Base-by-base conservation (phyloP, 441 rosid species). In the Theobroma grandiflorum region DNA sequence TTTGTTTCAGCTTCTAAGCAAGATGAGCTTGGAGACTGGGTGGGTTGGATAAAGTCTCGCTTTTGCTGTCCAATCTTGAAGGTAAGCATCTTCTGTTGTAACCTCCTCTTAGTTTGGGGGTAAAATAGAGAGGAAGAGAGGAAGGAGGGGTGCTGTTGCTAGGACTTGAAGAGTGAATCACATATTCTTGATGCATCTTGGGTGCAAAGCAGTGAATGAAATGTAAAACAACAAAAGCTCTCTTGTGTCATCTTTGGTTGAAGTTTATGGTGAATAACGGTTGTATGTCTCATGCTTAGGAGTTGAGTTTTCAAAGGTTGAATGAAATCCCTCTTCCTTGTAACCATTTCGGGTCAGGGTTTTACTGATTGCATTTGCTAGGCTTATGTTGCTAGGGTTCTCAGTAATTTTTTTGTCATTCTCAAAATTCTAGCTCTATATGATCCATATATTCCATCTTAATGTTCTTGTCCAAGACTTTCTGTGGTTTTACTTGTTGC, bases 21-120 rank as follows among this genome's bases (percentile, higher is more conserved):
- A 47, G 90, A 90, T 74, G 84, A 79, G 49, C 81, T 92, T 5
- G 88, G 87, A 78, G 82, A 88, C 75, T 89, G 93, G 93, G 90
- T 84, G 70, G 95, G 95, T 76, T 90, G 91, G 95, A 89, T 87
- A 40, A 92, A 86, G 85, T 92, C 93, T 59, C 94, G 88, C 11
- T 88, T 92, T 77, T 90, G 84, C 31, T 67, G 72, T 83, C 91
- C 88, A 75, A 80, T 92, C 33, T 78, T 84, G 38, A 88, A 88
- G 89, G 92, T 85, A 82, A 45, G 47, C 49, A 9, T 71, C 26
- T 71, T 40, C 61, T 52, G 18, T 31, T 14, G 38, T 22, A 31
- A 9, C 40, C 38, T 33, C 45, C 7, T 47, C 35, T 18, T 31
- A 33, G 14, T 31, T 68, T 33, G 35, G 12, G 16, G 45, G 61